These are phyloP conservation scores for Acacia confusa DNA, from an alignment of 306 rosid genomes.

Conservation along the genomic window DNA sequence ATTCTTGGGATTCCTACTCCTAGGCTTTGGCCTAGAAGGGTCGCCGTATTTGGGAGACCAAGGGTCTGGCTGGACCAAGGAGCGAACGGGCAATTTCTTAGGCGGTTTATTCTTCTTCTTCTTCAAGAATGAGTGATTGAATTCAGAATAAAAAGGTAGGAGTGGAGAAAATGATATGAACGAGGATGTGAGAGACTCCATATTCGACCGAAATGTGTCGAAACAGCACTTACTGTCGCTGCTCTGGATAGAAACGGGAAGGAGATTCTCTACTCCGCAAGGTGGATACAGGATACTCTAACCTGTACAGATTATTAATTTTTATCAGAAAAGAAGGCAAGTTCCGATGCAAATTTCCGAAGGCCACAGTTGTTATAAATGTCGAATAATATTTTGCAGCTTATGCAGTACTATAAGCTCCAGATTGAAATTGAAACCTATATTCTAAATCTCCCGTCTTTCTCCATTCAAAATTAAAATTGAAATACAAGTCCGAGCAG, in stretches of 20 bases:
- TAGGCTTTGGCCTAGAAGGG: constrained; percentile 62
- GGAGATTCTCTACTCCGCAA: background rate
- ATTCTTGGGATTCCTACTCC: constrained; percentile 49
- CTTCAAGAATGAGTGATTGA: background rate
- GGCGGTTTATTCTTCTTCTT: background rate
- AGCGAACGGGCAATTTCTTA: constrained; percentile 23
- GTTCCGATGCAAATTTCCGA: background rate
- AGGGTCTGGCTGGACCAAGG: constrained; percentile 68
- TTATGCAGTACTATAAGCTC: background rate
- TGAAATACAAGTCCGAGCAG: no score
- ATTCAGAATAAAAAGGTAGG: constrained; percentile 11
- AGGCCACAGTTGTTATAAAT: background rate
- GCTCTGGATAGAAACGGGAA: background rate
- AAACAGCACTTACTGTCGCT: background rate
- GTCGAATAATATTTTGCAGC: background rate
- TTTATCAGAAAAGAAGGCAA: background rate
- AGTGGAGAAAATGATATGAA: constrained; percentile 44
- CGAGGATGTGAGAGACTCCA: constrained; percentile 65
- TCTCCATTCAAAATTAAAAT: no score
- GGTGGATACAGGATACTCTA: background rate
- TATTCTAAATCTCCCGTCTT: no score
- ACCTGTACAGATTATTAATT: background rate
- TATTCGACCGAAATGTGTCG: background rate
- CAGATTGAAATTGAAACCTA: no score
- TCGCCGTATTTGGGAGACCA: constrained; percentile 73